Percentiles rank a stretch among this genome's conserved stretches.
phyloP scores from a whole-genome alignment of 2,329 filamentous ascomycete species.

The Fusarium kyushuense region DNA sequence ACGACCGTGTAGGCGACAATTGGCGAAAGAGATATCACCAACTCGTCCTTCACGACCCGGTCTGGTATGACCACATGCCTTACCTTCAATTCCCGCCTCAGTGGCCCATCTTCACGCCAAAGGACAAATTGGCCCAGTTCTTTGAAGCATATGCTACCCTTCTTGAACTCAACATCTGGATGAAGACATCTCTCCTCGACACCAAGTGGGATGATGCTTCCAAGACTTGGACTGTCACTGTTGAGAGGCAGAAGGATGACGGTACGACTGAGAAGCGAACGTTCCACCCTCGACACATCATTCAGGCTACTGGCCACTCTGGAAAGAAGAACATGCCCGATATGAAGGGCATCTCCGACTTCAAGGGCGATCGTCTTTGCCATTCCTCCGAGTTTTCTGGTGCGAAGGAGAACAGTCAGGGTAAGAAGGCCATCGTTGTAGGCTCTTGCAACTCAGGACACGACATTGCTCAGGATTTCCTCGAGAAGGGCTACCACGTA shows the following conservation, averaged over 20 bases:
- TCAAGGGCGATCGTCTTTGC: conserved; percentile 69
- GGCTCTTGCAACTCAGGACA: conserved; percentile 77
- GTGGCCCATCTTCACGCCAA: conserved; percentile 78
- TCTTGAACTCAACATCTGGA: conserved; percentile 78
- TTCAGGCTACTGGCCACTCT: conserved; percentile 76
- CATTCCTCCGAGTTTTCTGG: conserved; percentile 73
- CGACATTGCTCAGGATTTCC: conserved; percentile 76
- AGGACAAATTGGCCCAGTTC: conserved; percentile 77
- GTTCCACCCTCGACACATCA: conserved; percentile 71
- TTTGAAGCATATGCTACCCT: conserved; percentile 73
- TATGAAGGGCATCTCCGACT: conserved; percentile 68
- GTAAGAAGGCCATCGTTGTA: conserved; percentile 73
- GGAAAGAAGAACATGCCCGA: conserved; percentile 72
- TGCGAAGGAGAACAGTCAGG: conserved; percentile 59
- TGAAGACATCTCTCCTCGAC: conserved; percentile 60
- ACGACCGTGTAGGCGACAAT: conserved; percentile 70
- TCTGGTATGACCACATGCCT: conserved; percentile 71
- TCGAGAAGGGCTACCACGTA: conserved; percentile 73
- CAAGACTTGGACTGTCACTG: conserved; percentile 66
- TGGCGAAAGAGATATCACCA: conserved; percentile 73
- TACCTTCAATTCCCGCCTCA: conserved; percentile 72
- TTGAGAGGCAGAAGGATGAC: conserved; percentile 64
- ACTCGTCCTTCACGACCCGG: conserved; percentile 75
- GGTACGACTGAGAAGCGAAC: conserved; percentile 63
- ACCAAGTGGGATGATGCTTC: conserved; percentile 63